Evolutionary conservation across 768 basidiomycete species (phyloP), one percentile per base, ranked within the genome.

Genomic region (Suillus discolor): DNA sequence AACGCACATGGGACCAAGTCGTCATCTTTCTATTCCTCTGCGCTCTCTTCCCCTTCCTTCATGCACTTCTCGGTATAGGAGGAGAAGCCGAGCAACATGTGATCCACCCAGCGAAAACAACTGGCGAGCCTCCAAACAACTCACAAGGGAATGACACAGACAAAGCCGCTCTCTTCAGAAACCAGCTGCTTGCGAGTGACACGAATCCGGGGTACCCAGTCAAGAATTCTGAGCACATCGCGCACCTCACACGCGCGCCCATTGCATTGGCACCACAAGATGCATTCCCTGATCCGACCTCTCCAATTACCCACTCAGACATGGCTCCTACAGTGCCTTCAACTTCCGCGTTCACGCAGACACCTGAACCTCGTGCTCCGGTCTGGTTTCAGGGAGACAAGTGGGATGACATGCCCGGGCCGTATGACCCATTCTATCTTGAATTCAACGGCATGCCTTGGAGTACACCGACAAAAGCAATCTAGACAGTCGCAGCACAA

Each of bases 61-160:
- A 57, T 28, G 73, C 76, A 62, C 44, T 75, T 39, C 41, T 73
- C 31, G 74, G 76, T 51, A 66, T 76, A 23, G 68, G 68, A 8
- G 12, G n/a, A 36, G 39, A 55, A 34, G 20, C 11, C 3, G 53
- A 51, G 25, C 60, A 65, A 61, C 41, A 67, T 25, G 63, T 47
- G 41, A n/a, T 31, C 28, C 61, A 34, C 54, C 25, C 42, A 15
- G 51, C 9, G 41, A 64, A 63, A 20, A 23, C 62, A 36, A 38
- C 66, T 18, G 36, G 57, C 36, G 55, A 31, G 34, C 34, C 61
- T 63, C 55, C 66, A 41, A 65, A 3, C 49, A 31, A 57, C 2
- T 61, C 49, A 6, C 54, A 7, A 23, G 31, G 31, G 28, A 25
- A 28, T 18, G 41, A 45, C 8, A n/a, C 31, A 31, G 18, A 13